Conservation (phyloP, 106 monocot species). For the Dioscorea dumetorum region DNA sequence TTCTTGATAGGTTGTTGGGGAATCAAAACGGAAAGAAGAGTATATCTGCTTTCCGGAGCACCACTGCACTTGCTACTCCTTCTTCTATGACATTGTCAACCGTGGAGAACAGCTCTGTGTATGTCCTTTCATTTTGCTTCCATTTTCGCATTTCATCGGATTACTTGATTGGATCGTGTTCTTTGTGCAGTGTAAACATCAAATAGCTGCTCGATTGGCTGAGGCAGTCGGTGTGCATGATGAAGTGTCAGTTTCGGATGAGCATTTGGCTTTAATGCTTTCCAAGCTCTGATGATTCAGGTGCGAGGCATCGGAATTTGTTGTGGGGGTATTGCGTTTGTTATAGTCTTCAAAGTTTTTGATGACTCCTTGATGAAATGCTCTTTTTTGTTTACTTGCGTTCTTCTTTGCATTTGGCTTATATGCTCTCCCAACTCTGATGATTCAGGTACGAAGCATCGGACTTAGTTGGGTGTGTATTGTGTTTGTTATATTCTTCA, state of each 20-base stretch:
- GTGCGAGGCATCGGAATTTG: no score
- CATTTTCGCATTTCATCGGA: neutral
- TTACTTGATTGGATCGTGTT: neutral
- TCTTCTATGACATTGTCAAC: slow-evolving; percentile 89
- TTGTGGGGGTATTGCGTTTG: no score
- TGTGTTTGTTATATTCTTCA: no score
- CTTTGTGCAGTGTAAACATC: slow-evolving; percentile 80
- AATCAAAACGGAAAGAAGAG: slow-evolving; percentile 84
- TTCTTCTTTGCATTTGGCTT: slow-evolving; percentile 28
- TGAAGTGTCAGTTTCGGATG: slow-evolving; percentile 69
- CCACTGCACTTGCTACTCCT: slow-evolving; percentile 89
- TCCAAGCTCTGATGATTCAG: slow-evolving; percentile 41
- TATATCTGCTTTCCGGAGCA: slow-evolving; percentile 86
- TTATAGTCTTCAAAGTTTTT: no score
- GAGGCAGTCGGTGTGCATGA: slow-evolving; percentile 56
- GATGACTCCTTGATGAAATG: no score
- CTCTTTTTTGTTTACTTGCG: no score
- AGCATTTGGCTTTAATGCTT: slow-evolving; percentile 72
- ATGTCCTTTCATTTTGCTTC: slow-evolving; percentile 3
- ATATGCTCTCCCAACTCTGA: slow-evolving; percentile 75
- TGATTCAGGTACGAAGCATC: no score
- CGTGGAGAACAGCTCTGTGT: slow-evolving; percentile 84
- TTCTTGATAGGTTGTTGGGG: slow-evolving; percentile 59
- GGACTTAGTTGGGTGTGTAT: no score
- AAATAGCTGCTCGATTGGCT: slow-evolving; percentile 78